Percentiles rank a stretch among this genome's conserved stretches.
phyloP scores from a whole-genome alignment of 176 grass and related monocot genomes.

The Elaeis guineensis region DNA sequence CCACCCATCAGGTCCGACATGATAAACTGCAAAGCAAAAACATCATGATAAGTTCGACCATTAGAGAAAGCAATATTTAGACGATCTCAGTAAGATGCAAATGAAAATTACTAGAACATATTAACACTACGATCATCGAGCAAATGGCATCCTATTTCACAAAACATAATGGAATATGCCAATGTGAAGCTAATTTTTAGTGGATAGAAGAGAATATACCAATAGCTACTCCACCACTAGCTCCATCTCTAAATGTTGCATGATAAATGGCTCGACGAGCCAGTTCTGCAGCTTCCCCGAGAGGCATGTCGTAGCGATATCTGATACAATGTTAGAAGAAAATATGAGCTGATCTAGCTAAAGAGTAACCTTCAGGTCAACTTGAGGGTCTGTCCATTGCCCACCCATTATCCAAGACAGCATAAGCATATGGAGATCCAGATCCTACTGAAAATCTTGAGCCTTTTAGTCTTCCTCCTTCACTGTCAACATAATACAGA shows the following conservation, averaged over 20 bases:
- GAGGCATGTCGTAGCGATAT: slow-evolving; percentile 65
- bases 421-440: slow-evolving; percentile 92
- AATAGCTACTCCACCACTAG: slow-evolving; percentile 83
- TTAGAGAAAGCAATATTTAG: too few species aligned
- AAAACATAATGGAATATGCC: too few species aligned
- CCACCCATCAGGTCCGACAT: slow-evolving; percentile 80
- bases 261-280: slow-evolving; percentile 82
- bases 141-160: too few species aligned
- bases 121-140: too few species aligned
- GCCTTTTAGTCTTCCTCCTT: slow-evolving; percentile 82
- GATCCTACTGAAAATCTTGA: slow-evolving; percentile 85
- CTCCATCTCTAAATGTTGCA: slow-evolving; percentile 82
- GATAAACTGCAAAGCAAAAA: slow-evolving; percentile 46
- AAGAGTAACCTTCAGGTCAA: neutral
- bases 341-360: slow-evolving; percentile 6
- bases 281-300: slow-evolving; percentile 72
- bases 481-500: slow-evolving; percentile 94
- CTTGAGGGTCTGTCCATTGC: slow-evolving; percentile 4
- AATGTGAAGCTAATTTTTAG: too few species aligned
- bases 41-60: too few species aligned
- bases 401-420: slow-evolving; percentile 75
- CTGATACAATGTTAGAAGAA: slow-evolving; percentile 31
- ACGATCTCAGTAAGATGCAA: too few species aligned
- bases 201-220: slow-evolving; percentile 39
- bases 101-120: too few species aligned